Evolutionary conservation across 1,139 yeast genomes (phyloP).

Genomic region (Yamadazyma conglobata): DNA sequence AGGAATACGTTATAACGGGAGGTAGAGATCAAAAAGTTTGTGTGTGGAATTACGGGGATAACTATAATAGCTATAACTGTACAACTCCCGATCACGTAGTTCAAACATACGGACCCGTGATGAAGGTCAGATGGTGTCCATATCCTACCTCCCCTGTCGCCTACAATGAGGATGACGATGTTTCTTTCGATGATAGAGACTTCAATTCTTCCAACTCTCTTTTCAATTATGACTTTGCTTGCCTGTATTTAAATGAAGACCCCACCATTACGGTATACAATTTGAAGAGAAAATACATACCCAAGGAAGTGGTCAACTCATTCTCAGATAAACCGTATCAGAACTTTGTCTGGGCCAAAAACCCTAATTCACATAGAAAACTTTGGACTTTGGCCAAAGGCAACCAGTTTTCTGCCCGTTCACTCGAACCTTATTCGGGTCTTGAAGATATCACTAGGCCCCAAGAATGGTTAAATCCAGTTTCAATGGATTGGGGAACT

Average conservation of each 20-base stretch:
- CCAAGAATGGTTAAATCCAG: constrained; percentile 50
- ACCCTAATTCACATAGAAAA: constrained; percentile 21
- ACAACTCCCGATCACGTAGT: constrained; percentile 66
- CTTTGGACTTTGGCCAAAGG: constrained; percentile 48
- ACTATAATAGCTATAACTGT: constrained; percentile 9
- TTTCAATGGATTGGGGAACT: constrained; percentile 55
- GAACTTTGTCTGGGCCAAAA: constrained; percentile 43
- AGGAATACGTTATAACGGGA: constrained; percentile 82
- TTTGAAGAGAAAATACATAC: constrained; percentile 69
- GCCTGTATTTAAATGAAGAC: constrained; percentile 75
- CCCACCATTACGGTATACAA: constrained; percentile 72
- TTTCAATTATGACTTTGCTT: constrained; percentile 64
- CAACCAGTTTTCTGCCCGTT: constrained; percentile 50
- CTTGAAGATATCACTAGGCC: constrained; percentile 42
- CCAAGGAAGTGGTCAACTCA: constrained; percentile 62
- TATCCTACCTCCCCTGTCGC: constrained; percentile 19
- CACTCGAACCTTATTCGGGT: constrained; percentile 32
- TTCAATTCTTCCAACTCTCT: constrained; percentile 9
- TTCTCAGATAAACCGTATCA: constrained; percentile 45
- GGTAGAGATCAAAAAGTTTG: constrained; percentile 87
- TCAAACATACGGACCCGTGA: constrained; percentile 72
- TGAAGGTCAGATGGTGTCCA: constrained; percentile 67
- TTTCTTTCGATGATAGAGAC: constrained; percentile 7
- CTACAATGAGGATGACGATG: constrained; percentile 7
- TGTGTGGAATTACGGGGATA: constrained; percentile 62